Evolutionary conservation across 305 asterid genomes (phyloP).

Genomic region (Fraxinus velutina): DNA sequence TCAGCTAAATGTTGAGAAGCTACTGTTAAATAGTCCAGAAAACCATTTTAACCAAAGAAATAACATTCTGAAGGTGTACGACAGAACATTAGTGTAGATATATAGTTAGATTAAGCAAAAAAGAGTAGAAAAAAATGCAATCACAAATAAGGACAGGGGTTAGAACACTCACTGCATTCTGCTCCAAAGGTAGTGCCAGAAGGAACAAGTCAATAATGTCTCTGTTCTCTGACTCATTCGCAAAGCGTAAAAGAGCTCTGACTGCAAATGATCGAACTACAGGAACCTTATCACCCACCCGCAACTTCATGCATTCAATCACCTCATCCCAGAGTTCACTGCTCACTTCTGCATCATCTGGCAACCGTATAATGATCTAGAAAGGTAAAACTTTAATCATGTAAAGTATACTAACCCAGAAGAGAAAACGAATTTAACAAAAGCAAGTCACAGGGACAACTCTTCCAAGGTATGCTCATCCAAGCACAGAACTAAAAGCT

Average conservation of each 20-base stretch:
- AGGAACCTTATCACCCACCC: constrained; percentile 71
- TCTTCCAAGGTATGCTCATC: not conserved
- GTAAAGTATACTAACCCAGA: not conserved
- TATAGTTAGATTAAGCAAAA: not conserved
- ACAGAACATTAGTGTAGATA: not conserved
- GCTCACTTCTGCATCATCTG: constrained; percentile 92
- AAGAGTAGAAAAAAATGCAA: not conserved
- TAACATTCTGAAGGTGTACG: constrained; percentile 14
- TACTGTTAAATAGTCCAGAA: not conserved
- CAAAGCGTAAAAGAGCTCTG: constrained; percentile 86
- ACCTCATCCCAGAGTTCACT: constrained; percentile 94
- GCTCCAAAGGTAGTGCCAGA: constrained; percentile 68
- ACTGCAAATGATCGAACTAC: constrained; percentile 73
- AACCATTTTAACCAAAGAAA: not conserved
- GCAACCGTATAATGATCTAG: constrained; percentile 85
- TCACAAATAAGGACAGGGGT: constrained; percentile 3
- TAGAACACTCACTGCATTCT: constrained; percentile 55
- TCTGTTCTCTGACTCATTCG: constrained; percentile 66
- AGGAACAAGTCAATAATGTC: constrained; percentile 78
- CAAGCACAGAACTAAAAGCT: not conserved
- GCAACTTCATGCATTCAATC: constrained; percentile 69
- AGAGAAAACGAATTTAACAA: not conserved
- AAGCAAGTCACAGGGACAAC: not conserved
- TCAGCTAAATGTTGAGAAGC: not conserved
- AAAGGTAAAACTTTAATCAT: constrained; percentile 10